Conservation (phyloP, 129 eudicot species). For the Cynara cardunculus region DNA sequence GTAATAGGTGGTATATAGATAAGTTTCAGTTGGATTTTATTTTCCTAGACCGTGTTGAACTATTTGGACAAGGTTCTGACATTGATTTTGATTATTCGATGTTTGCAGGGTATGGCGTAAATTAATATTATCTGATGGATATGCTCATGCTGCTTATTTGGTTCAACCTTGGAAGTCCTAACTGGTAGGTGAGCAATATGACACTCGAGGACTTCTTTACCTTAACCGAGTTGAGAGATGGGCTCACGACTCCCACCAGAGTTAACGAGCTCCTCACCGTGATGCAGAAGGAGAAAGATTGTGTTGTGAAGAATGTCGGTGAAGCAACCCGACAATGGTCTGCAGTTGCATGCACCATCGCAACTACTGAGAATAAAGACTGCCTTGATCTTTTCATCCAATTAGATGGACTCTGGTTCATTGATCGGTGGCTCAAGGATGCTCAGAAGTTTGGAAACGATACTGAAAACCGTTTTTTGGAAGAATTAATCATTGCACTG, state of each 20-base stretch:
- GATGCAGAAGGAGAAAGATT: constrained; percentile 55
- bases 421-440: constrained; percentile 67
- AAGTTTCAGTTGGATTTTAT: background rate
- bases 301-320: constrained; percentile 30
- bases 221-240: constrained; percentile 72
- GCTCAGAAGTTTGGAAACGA: constrained; percentile 38
- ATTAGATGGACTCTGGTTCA: constrained; percentile 62
- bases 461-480: constrained; percentile 33
- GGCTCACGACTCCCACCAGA: constrained; percentile 71
- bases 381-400: constrained; percentile 77
- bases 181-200: constrained; percentile 45
- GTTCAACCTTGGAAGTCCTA: constrained; percentile 27
- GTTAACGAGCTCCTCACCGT: constrained; percentile 57
- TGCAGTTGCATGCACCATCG: constrained; percentile 67
- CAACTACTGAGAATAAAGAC: constrained; percentile 68
- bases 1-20: too few species aligned
- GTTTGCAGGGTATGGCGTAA: constrained; percentile 28
- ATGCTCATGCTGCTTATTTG: constrained; percentile 6
- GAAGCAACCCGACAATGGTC: constrained; percentile 67
- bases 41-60: background rate
- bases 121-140: constrained; percentile 4
- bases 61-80: background rate
- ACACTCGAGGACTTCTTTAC: constrained; percentile 82
- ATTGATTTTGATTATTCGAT: background rate
- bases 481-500: constrained; percentile 52